These are phyloP conservation scores for Linnemannia zychae DNA, from an alignment of 192 early-diverging fungal species.

Conservation along the genomic window DNA sequence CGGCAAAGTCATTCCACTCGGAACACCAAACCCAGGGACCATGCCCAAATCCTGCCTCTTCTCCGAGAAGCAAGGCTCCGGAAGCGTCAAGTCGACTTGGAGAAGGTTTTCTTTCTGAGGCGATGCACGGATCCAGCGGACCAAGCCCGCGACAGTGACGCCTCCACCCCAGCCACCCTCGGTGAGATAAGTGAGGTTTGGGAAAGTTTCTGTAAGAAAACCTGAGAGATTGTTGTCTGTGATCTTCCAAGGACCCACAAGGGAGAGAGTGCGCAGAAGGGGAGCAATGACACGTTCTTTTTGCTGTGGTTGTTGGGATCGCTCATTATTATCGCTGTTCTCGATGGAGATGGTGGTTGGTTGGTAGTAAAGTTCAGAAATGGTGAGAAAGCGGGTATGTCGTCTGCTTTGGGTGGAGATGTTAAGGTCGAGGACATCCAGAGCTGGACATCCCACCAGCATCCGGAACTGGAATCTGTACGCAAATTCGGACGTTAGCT, in stretches of 20 bases:
- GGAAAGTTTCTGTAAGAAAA: neutral
- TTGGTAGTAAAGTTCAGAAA: neutral
- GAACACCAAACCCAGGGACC: neutral
- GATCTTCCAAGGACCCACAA: neutral
- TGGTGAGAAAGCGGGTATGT: neutral
- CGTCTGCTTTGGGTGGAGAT: neutral
- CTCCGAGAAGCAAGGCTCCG: neutral
- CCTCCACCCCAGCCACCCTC: neutral
- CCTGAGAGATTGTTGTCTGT: neutral
- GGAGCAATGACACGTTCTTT: neutral
- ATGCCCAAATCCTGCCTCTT: neutral
- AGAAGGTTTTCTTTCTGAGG: neutral
- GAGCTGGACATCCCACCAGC: neutral
- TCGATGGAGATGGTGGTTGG: neutral
- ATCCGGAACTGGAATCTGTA: conserved; percentile 16
- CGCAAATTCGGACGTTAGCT: conserved; percentile 1
- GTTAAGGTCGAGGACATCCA: neutral
- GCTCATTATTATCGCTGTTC: neutral
- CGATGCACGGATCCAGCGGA: neutral
- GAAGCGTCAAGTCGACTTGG: neutral
- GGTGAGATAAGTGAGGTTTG: neutral
- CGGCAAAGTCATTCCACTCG: neutral
- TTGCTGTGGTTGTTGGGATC: neutral
- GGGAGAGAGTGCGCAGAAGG: neutral
- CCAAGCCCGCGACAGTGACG: neutral